Evolutionary conservation across 1,284 basidiomycete species (phyloP).

Genomic region (Malassezia caprae): DNA sequence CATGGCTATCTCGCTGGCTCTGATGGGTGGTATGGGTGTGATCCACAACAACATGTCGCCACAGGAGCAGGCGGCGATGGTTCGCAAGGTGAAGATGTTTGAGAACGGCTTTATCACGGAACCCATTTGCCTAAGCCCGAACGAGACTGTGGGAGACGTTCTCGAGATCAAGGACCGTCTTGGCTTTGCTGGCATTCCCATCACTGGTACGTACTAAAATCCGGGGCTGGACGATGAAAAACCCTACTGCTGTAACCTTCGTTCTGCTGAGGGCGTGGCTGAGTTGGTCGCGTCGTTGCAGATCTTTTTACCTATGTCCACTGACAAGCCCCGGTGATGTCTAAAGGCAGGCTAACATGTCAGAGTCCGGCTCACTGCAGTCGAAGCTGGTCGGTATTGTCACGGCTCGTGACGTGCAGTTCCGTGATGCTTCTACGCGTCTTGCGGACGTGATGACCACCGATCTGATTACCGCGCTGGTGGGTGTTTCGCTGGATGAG

Average conservation of each 20-base stretch:
- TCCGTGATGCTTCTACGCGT: constrained; percentile 62
- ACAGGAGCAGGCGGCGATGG: constrained; percentile 85
- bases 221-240: constrained; percentile 52
- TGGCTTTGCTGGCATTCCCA: constrained; percentile 94
- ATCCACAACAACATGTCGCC: constrained; percentile 95
- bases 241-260: constrained; percentile 60
- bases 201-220: constrained; percentile 64
- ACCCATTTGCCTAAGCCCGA: constrained; percentile 66
- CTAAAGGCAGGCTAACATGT: constrained; percentile 2
- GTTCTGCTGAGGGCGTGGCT: constrained; percentile 64
- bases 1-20: constrained; percentile 67
- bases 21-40: constrained; percentile 85
- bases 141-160: constrained; percentile 74
- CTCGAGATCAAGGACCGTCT: constrained; percentile 82
- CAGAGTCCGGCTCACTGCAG: constrained; percentile 74
- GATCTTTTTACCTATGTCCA: constrained; percentile 52
- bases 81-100: constrained; percentile 83
- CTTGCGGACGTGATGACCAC: constrained; percentile 80
- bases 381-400: constrained; percentile 93
- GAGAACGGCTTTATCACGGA: constrained; percentile 98
- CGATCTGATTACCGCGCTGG: constrained; percentile 41
- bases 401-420: constrained; percentile 91
- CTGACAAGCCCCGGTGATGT: constrained; percentile 35
- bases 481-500: constrained; percentile 62
- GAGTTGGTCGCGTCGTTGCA: constrained; percentile 65